phyloP scores from a whole-genome alignment of 2,329 filamentous ascomycete species.

The Berkeleyomyces rouxiae region DNA sequence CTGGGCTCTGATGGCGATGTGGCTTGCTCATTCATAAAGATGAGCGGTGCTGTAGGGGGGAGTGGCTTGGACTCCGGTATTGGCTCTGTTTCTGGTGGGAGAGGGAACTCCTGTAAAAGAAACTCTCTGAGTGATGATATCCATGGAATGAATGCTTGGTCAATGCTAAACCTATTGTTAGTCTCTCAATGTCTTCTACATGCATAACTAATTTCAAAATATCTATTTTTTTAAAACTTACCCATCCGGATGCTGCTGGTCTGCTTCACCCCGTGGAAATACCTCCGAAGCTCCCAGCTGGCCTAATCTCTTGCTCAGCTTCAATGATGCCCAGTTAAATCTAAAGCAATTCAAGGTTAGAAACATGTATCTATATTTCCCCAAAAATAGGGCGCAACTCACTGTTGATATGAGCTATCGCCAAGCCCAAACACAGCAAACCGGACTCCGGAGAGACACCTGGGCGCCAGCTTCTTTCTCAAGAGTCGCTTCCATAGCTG shows the following conservation, averaged over 20 bases:
- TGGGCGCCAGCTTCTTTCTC: slow-evolving; percentile 56
- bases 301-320: slow-evolving; percentile 66
- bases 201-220: neutral
- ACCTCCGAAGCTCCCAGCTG: slow-evolving; percentile 70
- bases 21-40: neutral
- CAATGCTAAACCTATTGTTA: slow-evolving; percentile 38
- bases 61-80: slow-evolving; percentile 61
- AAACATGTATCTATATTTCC: neutral
- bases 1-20: neutral
- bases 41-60: slow-evolving; percentile 44
- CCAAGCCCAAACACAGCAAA: slow-evolving; percentile 86
- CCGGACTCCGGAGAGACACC: slow-evolving; percentile 48
- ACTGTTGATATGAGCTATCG: slow-evolving; percentile 89
- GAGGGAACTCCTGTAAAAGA: slow-evolving; percentile 50
- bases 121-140: slow-evolving; percentile 47
- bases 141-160: slow-evolving; percentile 72
- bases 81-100: slow-evolving; percentile 47
- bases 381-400: slow-evolving; percentile 18
- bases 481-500: slow-evolving; percentile 75
- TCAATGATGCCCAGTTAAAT: slow-evolving; percentile 85
- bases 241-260: slow-evolving; percentile 89
- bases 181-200: neutral
- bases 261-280: slow-evolving; percentile 67
- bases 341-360: slow-evolving; percentile 26
- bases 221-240: slow-evolving; percentile 27